These are phyloP conservation scores for Rhizomucor miehei DNA, from an alignment of 371 early-diverging fungal species.

Conservation along the genomic window DNA sequence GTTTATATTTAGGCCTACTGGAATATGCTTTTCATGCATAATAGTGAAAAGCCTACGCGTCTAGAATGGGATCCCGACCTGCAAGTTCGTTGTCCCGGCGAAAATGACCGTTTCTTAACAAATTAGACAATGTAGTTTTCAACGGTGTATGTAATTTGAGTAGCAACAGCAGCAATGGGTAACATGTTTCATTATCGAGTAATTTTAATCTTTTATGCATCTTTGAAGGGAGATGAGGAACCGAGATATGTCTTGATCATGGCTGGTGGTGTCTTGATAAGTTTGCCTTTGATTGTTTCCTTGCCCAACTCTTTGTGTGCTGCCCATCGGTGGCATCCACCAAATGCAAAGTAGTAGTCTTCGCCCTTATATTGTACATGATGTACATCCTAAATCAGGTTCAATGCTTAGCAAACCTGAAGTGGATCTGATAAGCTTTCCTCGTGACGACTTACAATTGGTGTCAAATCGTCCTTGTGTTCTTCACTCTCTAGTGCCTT, in stretches of 20 bases:
- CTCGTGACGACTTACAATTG: conserved; percentile 26
- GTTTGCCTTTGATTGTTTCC: conserved; percentile 38
- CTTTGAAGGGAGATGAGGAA: conserved; percentile 39
- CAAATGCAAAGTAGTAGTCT: conserved; percentile 51
- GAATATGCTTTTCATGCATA: conserved; percentile 11
- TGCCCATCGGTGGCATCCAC: conserved; percentile 52
- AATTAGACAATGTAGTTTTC: neutral
- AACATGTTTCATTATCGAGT: neutral
- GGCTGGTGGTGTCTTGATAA: conserved; percentile 39
- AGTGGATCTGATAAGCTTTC: neutral
- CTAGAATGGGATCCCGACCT: conserved; percentile 2
- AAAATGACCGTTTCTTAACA: conserved; percentile 16
- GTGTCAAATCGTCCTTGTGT: conserved; percentile 37
- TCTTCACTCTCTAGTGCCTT: conserved; percentile 20
- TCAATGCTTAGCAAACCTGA: neutral
- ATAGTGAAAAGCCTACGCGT: neutral
- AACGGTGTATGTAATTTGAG: neutral
- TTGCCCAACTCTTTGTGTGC: conserved; percentile 40
- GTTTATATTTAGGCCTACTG: conserved; percentile 5
- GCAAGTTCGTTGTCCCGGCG: conserved; percentile 26
- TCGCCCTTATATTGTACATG: conserved; percentile 36
- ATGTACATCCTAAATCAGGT: conserved; percentile 30
- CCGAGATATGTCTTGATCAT: conserved; percentile 42
- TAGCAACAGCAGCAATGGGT: neutral
- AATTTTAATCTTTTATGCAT: conserved; percentile 7